Percentiles rank a stretch among this genome's conserved stretches.
Evolutionary conservation across 129 eudicot genomes (phyloP).

Genomic region (Daucus carota): DH1_v3.0 NC_030382.2:28206501-28207000

Average conservation of each 20-base stretch:
- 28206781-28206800: constrained; percentile 48
- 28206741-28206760: constrained; percentile 65
- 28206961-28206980: constrained; percentile 35
- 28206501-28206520: constrained; percentile 13
- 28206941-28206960: constrained; percentile 26
- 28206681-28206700: constrained; percentile 47
- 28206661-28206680: constrained; percentile 25
- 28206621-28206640: constrained; percentile 52
- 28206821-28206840: constrained; percentile 36
- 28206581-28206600: constrained; percentile 1
- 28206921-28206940: constrained; percentile 35
- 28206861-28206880: constrained; percentile 42
- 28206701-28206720: constrained; percentile 52
- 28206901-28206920: constrained; percentile 43
- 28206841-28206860: constrained; percentile 51
- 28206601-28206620: constrained; percentile 23
- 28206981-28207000: constrained; percentile 43
- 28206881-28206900: constrained; percentile 51
- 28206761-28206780: constrained; percentile 40
- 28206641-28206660: constrained; percentile 40
- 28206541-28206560: constrained; percentile 59
- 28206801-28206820: constrained; percentile 33
- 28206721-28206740: constrained; percentile 61
- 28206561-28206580: constrained; percentile 23
- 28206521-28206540: constrained; percentile 39